phyloP scores from a whole-genome alignment of 2,329 filamentous ascomycete species.

The Fusarium sp. region DNA sequence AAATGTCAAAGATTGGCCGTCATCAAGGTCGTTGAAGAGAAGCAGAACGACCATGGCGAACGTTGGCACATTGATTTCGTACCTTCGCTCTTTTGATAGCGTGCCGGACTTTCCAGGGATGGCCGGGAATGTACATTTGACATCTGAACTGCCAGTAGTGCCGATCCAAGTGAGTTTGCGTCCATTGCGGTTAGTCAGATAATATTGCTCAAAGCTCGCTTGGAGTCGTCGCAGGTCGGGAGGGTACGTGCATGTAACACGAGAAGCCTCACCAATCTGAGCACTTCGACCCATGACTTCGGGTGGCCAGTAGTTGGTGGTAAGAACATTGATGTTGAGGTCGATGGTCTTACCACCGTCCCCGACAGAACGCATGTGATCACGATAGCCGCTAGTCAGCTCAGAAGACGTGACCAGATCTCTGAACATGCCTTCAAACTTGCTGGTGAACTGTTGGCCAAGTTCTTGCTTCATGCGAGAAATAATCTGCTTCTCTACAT shows the following conservation, averaged over 20 bases:
- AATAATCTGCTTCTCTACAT: constrained; percentile 96
- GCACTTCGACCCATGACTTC: constrained; percentile 80
- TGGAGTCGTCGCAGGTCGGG: constrained; percentile 79
- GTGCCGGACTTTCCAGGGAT: constrained; percentile 75
- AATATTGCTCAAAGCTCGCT: constrained; percentile 89
- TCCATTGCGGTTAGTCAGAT: constrained; percentile 87
- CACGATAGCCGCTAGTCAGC: constrained; percentile 80
- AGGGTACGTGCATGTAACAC: constrained; percentile 75
- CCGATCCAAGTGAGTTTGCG: constrained; percentile 87
- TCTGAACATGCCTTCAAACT: constrained; percentile 97
- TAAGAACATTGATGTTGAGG: constrained; percentile 85
- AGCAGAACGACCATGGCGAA: constrained; percentile 91
- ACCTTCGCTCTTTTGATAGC: constrained; percentile 75
- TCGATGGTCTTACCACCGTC: constrained; percentile 71
- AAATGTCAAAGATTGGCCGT: constrained; percentile 65
- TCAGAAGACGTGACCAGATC: constrained; percentile 92
- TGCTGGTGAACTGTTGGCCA: constrained; percentile 91
- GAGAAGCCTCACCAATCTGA: constrained; percentile 61
- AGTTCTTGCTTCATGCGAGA: constrained; percentile 97
- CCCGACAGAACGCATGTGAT: constrained; percentile 68
- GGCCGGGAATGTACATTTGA: constrained; percentile 82
- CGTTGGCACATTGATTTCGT: constrained; percentile 92
- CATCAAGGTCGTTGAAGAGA: constrained; percentile 84
- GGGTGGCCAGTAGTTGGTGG: constrained; percentile 94
- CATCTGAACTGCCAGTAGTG: constrained; percentile 81